Evolutionary conservation across 768 basidiomycete genomes (phyloP).

Genomic region (Mycena polygramma): DNA sequence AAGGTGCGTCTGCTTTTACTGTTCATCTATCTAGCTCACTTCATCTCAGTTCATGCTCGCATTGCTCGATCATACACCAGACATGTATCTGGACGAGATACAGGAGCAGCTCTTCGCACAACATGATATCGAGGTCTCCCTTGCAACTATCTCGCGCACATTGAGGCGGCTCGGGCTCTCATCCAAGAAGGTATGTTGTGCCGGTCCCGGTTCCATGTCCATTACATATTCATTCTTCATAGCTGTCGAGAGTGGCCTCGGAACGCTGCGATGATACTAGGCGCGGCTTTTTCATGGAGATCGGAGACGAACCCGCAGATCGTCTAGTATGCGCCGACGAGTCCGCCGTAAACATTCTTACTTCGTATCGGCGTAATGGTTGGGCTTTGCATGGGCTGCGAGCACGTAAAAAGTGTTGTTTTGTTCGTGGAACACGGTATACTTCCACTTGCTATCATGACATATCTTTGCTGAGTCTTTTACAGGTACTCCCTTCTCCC

Average conservation of each 20-base stretch:
- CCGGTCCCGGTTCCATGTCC: too few relatives aligned
- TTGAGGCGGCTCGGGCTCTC: slow-evolving; percentile 3
- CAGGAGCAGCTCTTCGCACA: too few relatives aligned
- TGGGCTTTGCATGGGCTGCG: slow-evolving; percentile 17
- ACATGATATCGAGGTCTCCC: too few relatives aligned
- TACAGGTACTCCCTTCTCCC: slow-evolving; percentile 35
- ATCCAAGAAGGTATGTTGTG: slow-evolving; percentile 7
- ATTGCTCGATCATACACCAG: neutral
- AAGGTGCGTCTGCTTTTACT: neutral
- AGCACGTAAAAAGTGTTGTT: slow-evolving; percentile 3
- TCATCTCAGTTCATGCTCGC: slow-evolving; percentile 2
- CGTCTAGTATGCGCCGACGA: slow-evolving; percentile 28
- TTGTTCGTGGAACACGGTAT: slow-evolving; percentile 23
- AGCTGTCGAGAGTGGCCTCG: neutral
- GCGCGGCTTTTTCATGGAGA: slow-evolving; percentile 13
- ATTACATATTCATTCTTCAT: too few relatives aligned
- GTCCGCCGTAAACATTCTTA: slow-evolving; percentile 23
- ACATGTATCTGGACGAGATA: neutral
- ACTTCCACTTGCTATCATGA: neutral
- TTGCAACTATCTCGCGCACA: slow-evolving; percentile 9
- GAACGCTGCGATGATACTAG: neutral
- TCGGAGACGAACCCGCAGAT: slow-evolving; percentile 27
- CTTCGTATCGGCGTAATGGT: slow-evolving; percentile 22
- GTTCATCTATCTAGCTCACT: neutral
- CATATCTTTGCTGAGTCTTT: neutral